phyloP scores from a whole-genome alignment of 768 basidiomycete genomes.

The Rickenella mellea region DNA sequence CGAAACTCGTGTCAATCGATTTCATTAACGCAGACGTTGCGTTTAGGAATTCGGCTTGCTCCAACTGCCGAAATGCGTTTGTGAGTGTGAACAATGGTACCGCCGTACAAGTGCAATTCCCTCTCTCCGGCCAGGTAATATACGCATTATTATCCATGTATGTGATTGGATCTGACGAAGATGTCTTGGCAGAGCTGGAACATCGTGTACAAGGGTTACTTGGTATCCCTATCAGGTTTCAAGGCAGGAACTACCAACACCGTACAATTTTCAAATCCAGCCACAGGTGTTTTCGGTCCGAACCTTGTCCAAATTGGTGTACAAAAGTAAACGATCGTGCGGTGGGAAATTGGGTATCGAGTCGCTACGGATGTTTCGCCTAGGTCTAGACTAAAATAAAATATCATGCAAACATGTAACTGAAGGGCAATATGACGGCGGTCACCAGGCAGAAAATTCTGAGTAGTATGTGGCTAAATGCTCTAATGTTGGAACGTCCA shows the following conservation, averaged over 20 bases:
- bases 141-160: not conserved
- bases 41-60: constrained; percentile 34
- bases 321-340: too few species aligned
- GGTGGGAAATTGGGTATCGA: too few species aligned
- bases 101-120: constrained; percentile 34
- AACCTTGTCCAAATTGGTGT: constrained; percentile 27
- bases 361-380: too few species aligned
- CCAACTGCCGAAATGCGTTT: constrained; percentile 38
- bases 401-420: too few species aligned
- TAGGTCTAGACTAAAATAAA: too few species aligned
- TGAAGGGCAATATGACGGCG: too few species aligned
- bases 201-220: constrained; percentile 30
- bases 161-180: not conserved
- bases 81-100: constrained; percentile 37
- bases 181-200: constrained; percentile 31
- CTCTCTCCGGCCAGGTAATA: constrained; percentile 37
- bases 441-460: too few species aligned
- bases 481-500: too few species aligned
- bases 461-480: too few species aligned
- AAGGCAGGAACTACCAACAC: constrained; percentile 35
- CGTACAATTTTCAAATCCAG: constrained; percentile 33
- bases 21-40: constrained; percentile 39
- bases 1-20: constrained; percentile 33
- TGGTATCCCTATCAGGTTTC: constrained; percentile 33
- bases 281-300: constrained; percentile 32